Base-by-base conservation (phyloP, 331 rosid species). In the Acacia concinna region DNA sequence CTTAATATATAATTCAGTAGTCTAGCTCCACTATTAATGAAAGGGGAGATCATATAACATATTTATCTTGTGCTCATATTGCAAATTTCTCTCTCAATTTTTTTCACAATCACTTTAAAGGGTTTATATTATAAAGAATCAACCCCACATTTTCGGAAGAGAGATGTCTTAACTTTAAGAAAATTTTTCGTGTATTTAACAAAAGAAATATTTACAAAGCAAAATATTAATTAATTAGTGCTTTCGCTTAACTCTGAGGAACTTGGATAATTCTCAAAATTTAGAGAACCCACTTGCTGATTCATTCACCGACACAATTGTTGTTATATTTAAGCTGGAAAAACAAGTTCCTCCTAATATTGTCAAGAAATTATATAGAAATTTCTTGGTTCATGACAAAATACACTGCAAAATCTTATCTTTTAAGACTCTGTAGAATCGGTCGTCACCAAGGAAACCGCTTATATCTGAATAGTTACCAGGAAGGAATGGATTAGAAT, bases 391-490 rank as follows among this genome's bases (percentile, higher is more conserved):
- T 34, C 54, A 68, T 77, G 78, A 77, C 82, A 85, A 60, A 76
- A 68, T 32, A 12, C 57, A 54, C 73, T 52, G 20, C 17, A 59
- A 56, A 56, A 51, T 78, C 37, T 60, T 51, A 66, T 68, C 46
- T 71, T 72, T 40, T 67, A 30, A 59, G 32, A 62, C 64, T 37
- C 7, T 15, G 41, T 14, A 41, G 32, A n/a, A 72, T 35, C 43
- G 46, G 78, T 59, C 75, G 60, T 35, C 63, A 77, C 67, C 71
- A 63, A 73, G 75, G 32, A 52, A 78, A 81, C 38, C 14, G 74
- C 69, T 65, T 65, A 38, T 60, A 54, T 47, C 78, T 75, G 82
- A 43, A 40, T 34, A 77, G 73, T 41, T 5, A 21, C 59, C 5
- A 1, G 0, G 1, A 25, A 27, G 20, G 73, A 1, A 3, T 1